Evolutionary conservation across 169 alveolate species (phyloP).

Genomic region (Eimeria brunetti): DNA sequence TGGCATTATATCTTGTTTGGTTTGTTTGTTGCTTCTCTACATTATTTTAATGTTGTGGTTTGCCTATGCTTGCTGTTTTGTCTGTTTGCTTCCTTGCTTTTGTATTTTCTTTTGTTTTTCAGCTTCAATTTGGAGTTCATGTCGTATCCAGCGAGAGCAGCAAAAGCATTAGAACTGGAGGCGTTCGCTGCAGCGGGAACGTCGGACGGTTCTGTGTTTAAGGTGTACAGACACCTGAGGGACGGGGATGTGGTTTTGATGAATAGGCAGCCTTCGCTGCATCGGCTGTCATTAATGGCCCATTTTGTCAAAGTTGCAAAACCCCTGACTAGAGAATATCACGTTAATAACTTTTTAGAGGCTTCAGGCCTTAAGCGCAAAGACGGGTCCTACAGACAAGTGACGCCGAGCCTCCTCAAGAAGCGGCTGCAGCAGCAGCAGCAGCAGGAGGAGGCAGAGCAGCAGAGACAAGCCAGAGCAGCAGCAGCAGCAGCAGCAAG

Average conservation of each 20-base stretch:
- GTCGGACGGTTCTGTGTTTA: background rate
- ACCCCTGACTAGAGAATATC: background rate
- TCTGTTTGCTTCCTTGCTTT: background rate
- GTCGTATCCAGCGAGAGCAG: constrained; percentile 20
- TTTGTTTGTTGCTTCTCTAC: background rate
- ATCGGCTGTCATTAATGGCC: constrained; percentile 98
- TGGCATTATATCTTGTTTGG: background rate
- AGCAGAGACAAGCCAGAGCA: constrained; percentile 78
- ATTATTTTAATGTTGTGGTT: too few species aligned
- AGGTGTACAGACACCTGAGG: constrained; percentile 94
- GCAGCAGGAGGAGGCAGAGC: constrained; percentile 62
- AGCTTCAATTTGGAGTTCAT: constrained; percentile 41
- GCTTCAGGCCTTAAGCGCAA: background rate
- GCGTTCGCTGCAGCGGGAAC: constrained; percentile 3
- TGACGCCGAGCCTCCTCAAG: background rate
- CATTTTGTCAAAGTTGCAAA: constrained; percentile 89
- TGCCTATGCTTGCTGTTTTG: background rate
- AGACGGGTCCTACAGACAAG: constrained; percentile 1
- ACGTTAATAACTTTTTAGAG: constrained; percentile 30
- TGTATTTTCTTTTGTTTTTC: background rate
- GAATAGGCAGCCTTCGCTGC: constrained; percentile 99
- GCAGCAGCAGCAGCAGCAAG: constrained; percentile 25
- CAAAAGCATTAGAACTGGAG: constrained; percentile 17
- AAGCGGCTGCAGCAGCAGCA: constrained; percentile 53
- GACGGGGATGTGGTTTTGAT: constrained; percentile 98